phyloP scores from a whole-genome alignment of 176 grass and related monocot genomes.

The Chloris gayana region DNA sequence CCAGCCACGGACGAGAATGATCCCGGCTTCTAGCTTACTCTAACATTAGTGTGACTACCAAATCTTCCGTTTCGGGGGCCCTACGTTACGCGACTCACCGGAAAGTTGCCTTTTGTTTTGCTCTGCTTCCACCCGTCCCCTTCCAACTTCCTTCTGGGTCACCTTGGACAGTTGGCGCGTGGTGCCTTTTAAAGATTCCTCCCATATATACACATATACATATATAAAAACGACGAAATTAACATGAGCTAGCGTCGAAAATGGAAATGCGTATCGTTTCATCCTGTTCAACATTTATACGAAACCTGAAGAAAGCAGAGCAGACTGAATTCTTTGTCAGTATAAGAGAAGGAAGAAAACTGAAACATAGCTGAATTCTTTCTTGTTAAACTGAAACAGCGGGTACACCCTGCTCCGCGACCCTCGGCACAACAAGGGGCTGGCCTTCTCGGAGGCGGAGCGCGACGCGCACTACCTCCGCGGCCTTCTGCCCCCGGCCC shows the following conservation, averaged over 20 bases:
- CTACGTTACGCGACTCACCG: not conserved
- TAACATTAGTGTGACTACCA: not conserved
- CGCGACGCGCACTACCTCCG: slow-evolving; percentile 97
- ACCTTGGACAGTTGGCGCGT: not conserved
- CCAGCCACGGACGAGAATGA: not conserved
- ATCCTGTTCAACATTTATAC: not conserved
- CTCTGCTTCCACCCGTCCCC: not conserved
- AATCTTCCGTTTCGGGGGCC: not conserved
- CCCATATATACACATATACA: not conserved
- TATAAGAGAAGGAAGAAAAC: too few species aligned
- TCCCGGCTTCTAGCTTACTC: not conserved
- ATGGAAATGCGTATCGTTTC: not conserved
- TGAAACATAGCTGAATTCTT: not conserved
- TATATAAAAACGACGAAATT: too few species aligned
- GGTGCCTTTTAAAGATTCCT: not conserved
- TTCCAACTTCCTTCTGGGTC: not conserved
- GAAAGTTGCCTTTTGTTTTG: not conserved
- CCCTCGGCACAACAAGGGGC: slow-evolving; percentile 85
- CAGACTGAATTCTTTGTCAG: too few species aligned
- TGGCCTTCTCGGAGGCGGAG: slow-evolving; percentile 84
- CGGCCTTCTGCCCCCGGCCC: slow-evolving; percentile 71
- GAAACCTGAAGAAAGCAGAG: not conserved
- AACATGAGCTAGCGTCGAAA: not conserved
- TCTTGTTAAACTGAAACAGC: slow-evolving; percentile 11
- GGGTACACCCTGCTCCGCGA: slow-evolving; percentile 73